Conservation (phyloP, 2,329 filamentous ascomycete genomes). For the Alternaria viburni region DNA sequence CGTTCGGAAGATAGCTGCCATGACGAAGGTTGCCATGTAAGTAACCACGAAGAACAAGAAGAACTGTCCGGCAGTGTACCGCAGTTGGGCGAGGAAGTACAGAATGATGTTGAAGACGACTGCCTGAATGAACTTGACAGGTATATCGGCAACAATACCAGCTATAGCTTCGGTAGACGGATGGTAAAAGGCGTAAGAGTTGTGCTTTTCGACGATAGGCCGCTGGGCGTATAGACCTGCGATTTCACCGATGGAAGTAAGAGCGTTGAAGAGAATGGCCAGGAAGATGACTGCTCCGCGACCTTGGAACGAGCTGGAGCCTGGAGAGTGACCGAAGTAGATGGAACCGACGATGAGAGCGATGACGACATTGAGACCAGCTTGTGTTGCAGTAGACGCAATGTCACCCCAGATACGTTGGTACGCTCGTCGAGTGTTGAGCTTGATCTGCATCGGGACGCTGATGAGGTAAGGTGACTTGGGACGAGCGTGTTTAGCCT, state of each 20-base stretch:
- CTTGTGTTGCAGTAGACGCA: conserved; percentile 41
- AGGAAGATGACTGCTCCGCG: conserved; percentile 66
- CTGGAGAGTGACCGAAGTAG: conserved; percentile 61
- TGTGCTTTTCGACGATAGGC: conserved; percentile 88
- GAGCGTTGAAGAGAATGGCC: conserved; percentile 65
- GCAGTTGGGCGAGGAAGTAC: conserved; percentile 85
- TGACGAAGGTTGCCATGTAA: conserved; percentile 64
- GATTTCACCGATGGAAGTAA: conserved; percentile 63
- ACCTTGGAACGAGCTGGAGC: conserved; percentile 60
- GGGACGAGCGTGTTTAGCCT: conserved; percentile 61
- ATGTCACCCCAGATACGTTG: conserved; percentile 45
- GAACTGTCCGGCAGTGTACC: conserved; percentile 74
- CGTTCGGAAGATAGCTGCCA: conserved; percentile 83
- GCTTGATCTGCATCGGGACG: conserved; percentile 53
- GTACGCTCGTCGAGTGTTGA: conserved; percentile 40
- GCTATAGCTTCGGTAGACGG: conserved; percentile 83
- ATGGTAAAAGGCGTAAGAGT: conserved; percentile 85
- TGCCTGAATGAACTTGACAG: conserved; percentile 75
- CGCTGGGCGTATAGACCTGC: conserved; percentile 75
- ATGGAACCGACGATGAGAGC: conserved; percentile 68
- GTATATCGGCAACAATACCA: conserved; percentile 83
- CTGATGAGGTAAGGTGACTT: conserved; percentile 66
- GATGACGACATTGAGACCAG: conserved; percentile 60
- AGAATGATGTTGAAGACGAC: conserved; percentile 78
- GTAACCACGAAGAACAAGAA: conserved; percentile 77